Evolutionary conservation across 129 eudicot genomes (phyloP), one percentile per base, ranked within the genome.

Genomic region (Cynara cardunculus): DNA sequence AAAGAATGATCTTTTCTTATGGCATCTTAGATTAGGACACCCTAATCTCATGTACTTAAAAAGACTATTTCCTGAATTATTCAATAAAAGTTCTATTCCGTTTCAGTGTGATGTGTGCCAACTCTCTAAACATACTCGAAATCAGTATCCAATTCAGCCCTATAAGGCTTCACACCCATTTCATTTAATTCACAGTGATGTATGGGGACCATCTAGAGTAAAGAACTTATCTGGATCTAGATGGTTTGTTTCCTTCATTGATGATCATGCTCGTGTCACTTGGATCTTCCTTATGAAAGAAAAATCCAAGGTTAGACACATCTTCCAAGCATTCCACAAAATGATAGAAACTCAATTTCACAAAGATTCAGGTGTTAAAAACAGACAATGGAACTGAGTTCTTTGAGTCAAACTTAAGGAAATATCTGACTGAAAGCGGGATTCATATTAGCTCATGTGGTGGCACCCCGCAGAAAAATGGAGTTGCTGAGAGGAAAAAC

Each of bases 281-380:
- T 72, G 53, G 76, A 35, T 72, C 5, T 72, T 72, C 8, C 59
- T 72, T 9, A 27, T 34, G 24, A 72, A 35, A 37, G 28, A 72
- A 72, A 35, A 32, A 72, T 35, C 14, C 35, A 31, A 72, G 3
- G 56, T 35, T 46, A 19, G 68, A 5, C 37, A 7, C 27, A 74
- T 74, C 19, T 44, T 46, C 37, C 49, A 74, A 74, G 24, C 53
- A 16, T 74, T 46, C 37, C 25, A 24, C 24, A 44, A 4, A 19
- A 74, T 74, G 67, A 46, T 25, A n/a, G 67, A 74, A 10, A 74
- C 67, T 8, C 78, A 74, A 74, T 74, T 74, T 46, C 7, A 10
- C 35, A 0, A 74, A 25, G 16, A 46, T 46, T 13, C 68, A 74
- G 37, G 68, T 74, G 5, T 25, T 74, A 3, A 74, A 12, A 25